Conservation (phyloP, 805 yeast species). For the Kluyveromyces dobzhanskii region DNA sequence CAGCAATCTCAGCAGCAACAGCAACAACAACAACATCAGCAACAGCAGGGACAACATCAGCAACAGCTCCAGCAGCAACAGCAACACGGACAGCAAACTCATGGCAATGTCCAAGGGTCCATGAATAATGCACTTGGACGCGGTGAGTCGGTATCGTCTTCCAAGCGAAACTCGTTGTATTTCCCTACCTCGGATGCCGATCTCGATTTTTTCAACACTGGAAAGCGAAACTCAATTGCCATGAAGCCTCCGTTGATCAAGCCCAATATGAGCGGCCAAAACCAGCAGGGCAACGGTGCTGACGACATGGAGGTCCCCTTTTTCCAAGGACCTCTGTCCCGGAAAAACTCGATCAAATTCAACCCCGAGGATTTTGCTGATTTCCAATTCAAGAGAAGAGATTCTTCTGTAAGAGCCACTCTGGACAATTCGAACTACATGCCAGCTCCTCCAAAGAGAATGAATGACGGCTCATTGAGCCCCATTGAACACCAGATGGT, state of each 20-base stretch:
- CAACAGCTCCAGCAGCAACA: conserved; percentile 9
- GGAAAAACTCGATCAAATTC: conserved; percentile 26
- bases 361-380: conserved; percentile 25
- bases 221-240: conserved; percentile 8
- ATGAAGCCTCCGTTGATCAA: conserved; percentile 9
- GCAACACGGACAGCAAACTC: conserved; percentile 7
- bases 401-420: conserved; percentile 23
- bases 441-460: conserved; percentile 13
- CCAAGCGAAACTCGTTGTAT: conserved; percentile 23
- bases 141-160: conserved; percentile 13
- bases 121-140: conserved; percentile 7
- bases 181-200: conserved; percentile 19
- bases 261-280: conserved; percentile 1
- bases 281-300: conserved; percentile 2
- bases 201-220: conserved; percentile 15
- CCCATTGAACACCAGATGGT: conserved; percentile 2
- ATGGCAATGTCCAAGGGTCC: not conserved
- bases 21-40: conserved; percentile 16
- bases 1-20: conserved; percentile 9
- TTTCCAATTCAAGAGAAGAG: conserved; percentile 26
- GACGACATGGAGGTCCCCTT: conserved; percentile 9
- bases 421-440: conserved; percentile 13
- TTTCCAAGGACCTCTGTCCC: conserved; percentile 12
- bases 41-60: conserved; percentile 9
- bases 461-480: conserved; percentile 7